Conservation (phyloP, 768 basidiomycete genomes). For the Mycena belliarum region DNA sequence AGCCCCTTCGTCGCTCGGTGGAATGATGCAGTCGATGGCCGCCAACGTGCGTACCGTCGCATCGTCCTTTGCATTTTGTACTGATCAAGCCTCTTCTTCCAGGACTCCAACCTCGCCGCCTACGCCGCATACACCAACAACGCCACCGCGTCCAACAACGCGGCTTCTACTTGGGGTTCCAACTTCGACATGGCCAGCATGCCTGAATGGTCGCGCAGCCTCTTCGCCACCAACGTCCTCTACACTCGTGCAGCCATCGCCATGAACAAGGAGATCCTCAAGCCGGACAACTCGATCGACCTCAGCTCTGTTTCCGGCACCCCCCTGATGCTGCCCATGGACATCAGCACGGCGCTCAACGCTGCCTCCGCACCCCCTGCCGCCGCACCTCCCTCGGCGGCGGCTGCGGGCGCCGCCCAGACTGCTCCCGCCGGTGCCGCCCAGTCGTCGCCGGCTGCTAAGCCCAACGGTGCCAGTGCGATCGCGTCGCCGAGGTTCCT, state of each 20-base stretch:
- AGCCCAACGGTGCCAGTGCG: constrained; percentile 45
- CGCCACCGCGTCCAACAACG: constrained; percentile 47
- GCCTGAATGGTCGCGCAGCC: constrained; percentile 55
- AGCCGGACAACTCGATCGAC: constrained; percentile 52
- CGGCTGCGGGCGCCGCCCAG: background rate
- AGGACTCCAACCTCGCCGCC: constrained; percentile 58
- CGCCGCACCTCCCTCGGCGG: constrained; percentile 33
- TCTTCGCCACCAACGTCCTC: constrained; percentile 43
- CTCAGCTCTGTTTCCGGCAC: constrained; percentile 42
- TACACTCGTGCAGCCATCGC: constrained; percentile 46
- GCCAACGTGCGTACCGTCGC: constrained; percentile 40
- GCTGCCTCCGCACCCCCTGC: constrained; percentile 33
- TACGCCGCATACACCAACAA: constrained; percentile 54
- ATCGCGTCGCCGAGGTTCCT: constrained; percentile 49
- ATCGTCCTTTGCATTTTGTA: background rate
- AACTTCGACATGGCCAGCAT: constrained; percentile 59
- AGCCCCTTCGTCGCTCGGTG: constrained; percentile 47
- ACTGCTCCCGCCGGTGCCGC: constrained; percentile 23
- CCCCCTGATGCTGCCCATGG: constrained; percentile 61
- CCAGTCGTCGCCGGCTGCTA: constrained; percentile 21
- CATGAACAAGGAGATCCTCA: constrained; percentile 53
- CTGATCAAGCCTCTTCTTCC: background rate
- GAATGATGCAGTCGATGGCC: constrained; percentile 52
- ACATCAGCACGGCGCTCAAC: constrained; percentile 50
- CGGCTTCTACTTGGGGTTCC: constrained; percentile 60